phyloP scores from a whole-genome alignment of 208 protist genomes.

The Leishmania martiniquensis region DNA sequence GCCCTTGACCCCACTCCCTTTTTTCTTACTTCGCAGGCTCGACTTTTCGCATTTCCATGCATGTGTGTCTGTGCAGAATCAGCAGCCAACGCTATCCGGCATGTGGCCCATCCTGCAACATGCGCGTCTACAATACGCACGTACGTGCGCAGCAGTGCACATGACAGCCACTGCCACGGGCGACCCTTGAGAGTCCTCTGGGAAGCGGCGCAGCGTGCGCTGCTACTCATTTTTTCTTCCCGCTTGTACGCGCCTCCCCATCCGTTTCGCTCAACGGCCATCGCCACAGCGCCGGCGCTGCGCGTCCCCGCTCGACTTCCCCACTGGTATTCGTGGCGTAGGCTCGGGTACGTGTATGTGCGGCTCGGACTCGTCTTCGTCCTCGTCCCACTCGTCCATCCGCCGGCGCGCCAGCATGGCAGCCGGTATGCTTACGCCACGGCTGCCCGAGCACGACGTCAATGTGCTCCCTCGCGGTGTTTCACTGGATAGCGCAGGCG shows the following conservation, averaged over 20 bases:
- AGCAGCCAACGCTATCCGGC: background rate
- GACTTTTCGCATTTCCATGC: background rate
- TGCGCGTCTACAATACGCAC: background rate
- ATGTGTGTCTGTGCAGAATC: background rate
- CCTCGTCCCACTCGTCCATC: background rate
- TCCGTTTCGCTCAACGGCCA: background rate
- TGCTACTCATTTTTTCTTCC: background rate
- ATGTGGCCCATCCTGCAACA: background rate
- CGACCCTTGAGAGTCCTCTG: background rate
- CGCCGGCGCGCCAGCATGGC: background rate
- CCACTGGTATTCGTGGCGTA: background rate
- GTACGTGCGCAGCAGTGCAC: background rate
- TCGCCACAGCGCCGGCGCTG: background rate
- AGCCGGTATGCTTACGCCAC: background rate
- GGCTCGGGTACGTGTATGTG: constrained; percentile 16
- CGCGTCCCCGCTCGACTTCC: background rate
- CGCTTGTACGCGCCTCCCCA: background rate
- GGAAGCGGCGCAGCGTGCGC: background rate
- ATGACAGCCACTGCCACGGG: background rate
- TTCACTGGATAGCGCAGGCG: background rate
- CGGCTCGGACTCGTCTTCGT: constrained; percentile 13
- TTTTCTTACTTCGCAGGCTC: background rate
- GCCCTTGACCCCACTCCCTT: background rate
- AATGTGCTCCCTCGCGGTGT: background rate
- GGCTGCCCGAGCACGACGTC: background rate